Evolutionary conservation across 2,329 filamentous ascomycete genomes (phyloP).

Genomic region (Trichoderma sp.): DNA sequence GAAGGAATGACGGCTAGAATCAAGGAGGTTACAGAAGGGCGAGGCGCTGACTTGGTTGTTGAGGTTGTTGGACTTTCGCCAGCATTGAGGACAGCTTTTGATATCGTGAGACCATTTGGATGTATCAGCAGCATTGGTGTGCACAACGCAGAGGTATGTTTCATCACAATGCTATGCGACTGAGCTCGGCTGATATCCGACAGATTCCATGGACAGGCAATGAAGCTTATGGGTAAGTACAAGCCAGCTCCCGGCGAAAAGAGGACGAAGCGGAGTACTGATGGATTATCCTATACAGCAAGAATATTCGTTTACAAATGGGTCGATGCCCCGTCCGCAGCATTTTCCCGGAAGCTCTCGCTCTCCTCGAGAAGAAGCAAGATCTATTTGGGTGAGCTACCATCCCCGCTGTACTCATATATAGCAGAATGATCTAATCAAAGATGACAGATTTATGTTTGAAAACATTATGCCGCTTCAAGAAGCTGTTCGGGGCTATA

Average conservation of each 20-base stretch:
- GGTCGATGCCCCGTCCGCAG: constrained; percentile 74
- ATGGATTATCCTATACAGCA: constrained; percentile 41
- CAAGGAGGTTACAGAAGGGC: constrained; percentile 72
- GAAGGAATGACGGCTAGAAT: constrained; percentile 68
- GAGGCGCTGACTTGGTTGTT: constrained; percentile 83
- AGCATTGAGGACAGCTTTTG: constrained; percentile 70
- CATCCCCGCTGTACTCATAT: no score
- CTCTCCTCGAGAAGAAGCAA: constrained; percentile 66
- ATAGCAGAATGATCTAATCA: neutral
- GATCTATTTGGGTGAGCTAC: constrained; percentile 53
- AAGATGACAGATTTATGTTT: constrained; percentile 66
- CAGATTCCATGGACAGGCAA: constrained; percentile 67
- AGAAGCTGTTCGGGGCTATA: constrained; percentile 67
- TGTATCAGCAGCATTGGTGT: constrained; percentile 75
- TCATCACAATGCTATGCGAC: neutral
- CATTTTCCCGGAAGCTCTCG: constrained; percentile 66
- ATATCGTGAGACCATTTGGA: constrained; percentile 71
- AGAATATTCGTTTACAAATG: constrained; percentile 75
- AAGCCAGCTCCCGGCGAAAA: neutral
- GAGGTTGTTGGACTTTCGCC: constrained; percentile 73
- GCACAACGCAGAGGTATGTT: constrained; percentile 67
- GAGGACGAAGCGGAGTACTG: constrained; percentile 29
- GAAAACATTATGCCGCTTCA: constrained; percentile 72
- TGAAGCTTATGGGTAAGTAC: constrained; percentile 59
- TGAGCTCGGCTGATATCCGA: neutral